These are phyloP conservation scores for Chaetomium strumarium DNA, from an alignment of 2,329 filamentous ascomycete genomes.

Conservation along the genomic window DNA sequence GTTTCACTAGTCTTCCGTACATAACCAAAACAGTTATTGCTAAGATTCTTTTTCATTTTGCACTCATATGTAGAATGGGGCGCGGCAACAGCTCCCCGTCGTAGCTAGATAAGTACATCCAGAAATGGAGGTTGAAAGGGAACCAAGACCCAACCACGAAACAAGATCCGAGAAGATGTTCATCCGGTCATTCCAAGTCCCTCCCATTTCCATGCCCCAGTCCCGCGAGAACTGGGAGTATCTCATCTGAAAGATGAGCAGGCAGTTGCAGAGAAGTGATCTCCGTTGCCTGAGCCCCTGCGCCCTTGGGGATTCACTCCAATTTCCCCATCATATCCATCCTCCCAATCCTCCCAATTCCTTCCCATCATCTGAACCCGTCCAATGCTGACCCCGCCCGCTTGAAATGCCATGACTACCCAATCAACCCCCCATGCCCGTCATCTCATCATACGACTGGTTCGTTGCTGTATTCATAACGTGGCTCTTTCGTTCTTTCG, in stretches of 20 bases:
- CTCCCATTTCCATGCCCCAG: neutral
- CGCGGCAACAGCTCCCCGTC: too few species aligned
- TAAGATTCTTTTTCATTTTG: too few species aligned
- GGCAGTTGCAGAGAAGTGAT: too few species aligned
- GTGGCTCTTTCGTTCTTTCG: too few species aligned
- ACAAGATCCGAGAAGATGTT: slow-evolving; percentile 9
- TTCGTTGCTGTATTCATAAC: too few species aligned
- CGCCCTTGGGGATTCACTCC: neutral
- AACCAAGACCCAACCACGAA: slow-evolving; percentile 4
- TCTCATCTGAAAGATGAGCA: too few species aligned
- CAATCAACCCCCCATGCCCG: neutral
- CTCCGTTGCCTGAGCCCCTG: too few species aligned
- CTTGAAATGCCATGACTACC: slow-evolving; percentile 6
- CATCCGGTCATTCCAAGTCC: slow-evolving; percentile 12
- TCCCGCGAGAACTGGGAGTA: too few species aligned
- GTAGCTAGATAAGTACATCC: slow-evolving; percentile 5
- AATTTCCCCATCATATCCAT: neutral
- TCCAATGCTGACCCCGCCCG: slow-evolving; percentile 1
- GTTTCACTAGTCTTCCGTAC: too few species aligned
- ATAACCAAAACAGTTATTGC: too few species aligned
- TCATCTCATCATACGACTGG: slow-evolving; percentile 7
- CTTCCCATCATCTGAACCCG: neutral
- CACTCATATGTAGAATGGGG: too few species aligned
- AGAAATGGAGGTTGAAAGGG: neutral
- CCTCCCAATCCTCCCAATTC: neutral